Evolutionary conservation across 2,329 filamentous ascomycete species (phyloP).

Genomic region (Apiospora aurea): DNA sequence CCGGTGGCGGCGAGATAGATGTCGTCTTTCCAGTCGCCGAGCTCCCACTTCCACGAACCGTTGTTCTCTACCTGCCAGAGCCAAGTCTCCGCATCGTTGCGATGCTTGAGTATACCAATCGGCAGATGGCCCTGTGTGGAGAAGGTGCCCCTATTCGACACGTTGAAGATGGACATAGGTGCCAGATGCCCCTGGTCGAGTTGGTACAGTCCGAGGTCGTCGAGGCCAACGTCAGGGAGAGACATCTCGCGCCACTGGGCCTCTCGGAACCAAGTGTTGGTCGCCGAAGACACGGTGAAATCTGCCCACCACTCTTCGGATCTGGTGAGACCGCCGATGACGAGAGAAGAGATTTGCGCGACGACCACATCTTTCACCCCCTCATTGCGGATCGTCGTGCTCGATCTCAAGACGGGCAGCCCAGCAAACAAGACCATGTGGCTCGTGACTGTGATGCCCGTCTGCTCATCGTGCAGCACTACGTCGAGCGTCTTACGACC

Average conservation of each 20-base stretch:
- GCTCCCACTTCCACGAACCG: conserved; percentile 1
- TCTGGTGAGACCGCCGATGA: background rate
- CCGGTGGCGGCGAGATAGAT: background rate
- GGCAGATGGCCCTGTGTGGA: conserved; percentile 12
- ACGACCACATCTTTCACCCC: background rate
- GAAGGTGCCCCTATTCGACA: background rate
- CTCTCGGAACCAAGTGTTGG: conserved; percentile 10
- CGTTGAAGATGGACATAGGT: background rate
- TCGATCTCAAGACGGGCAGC: background rate
- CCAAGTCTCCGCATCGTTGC: background rate
- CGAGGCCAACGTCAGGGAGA: conserved; percentile 3
- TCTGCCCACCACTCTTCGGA: background rate
- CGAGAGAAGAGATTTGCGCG: background rate
- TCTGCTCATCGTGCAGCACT: background rate
- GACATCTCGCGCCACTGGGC: background rate
- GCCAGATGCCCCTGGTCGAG: background rate
- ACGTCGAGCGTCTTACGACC: background rate
- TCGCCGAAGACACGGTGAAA: background rate
- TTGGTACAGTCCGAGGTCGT: background rate
- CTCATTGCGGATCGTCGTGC: background rate
- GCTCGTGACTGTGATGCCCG: background rate
- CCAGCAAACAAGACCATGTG: background rate
- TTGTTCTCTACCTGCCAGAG: conserved; percentile 13
- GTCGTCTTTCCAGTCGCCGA: conserved; percentile 6
- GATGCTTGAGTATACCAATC: background rate